These are phyloP conservation scores for Umbelopsis sp. DNA, from an alignment of 371 early-diverging fungal species.

Conservation along the genomic window DNA sequence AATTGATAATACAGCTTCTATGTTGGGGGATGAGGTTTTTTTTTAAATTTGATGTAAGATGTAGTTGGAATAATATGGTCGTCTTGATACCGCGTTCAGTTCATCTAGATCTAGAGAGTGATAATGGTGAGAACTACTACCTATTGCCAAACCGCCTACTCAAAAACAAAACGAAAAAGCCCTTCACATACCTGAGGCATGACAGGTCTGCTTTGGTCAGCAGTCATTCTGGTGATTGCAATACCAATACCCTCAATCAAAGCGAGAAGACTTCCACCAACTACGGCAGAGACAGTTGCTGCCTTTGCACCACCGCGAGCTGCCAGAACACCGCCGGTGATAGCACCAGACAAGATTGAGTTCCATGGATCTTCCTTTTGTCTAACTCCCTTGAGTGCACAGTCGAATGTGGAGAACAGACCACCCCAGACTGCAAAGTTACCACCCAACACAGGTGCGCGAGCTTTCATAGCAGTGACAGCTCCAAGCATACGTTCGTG, in stretches of 20 bases:
- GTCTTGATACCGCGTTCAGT: background rate
- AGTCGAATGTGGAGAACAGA: constrained; percentile 95
- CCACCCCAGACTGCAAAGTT: constrained; percentile 99
- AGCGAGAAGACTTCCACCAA: constrained; percentile 92
- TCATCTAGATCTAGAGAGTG: background rate
- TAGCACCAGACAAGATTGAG: constrained; percentile 87
- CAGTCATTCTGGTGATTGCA: constrained; percentile 64
- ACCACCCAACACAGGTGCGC: constrained; percentile 94
- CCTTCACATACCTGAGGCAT: constrained; percentile 54
- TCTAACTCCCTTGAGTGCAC: constrained; percentile 87
- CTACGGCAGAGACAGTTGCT: constrained; percentile 81
- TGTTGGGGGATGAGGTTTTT: constrained; percentile 18
- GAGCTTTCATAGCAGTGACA: constrained; percentile 87
- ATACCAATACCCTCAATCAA: constrained; percentile 95
- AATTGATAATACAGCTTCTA: constrained; percentile 12
- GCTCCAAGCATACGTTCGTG: constrained; percentile 91
- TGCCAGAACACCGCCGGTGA: constrained; percentile 94
- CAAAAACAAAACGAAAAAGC: background rate
- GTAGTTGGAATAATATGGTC: constrained; percentile 16
- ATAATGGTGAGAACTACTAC: background rate
- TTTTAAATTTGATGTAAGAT: constrained; percentile 14
- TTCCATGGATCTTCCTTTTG: constrained; percentile 98
- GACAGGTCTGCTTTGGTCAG: constrained; percentile 63
- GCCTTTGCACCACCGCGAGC: constrained; percentile 90
- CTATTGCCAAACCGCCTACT: too few species aligned